Base-by-base conservation (phyloP, 345 rosid genomes). In the Citropsis articulata region DNA sequence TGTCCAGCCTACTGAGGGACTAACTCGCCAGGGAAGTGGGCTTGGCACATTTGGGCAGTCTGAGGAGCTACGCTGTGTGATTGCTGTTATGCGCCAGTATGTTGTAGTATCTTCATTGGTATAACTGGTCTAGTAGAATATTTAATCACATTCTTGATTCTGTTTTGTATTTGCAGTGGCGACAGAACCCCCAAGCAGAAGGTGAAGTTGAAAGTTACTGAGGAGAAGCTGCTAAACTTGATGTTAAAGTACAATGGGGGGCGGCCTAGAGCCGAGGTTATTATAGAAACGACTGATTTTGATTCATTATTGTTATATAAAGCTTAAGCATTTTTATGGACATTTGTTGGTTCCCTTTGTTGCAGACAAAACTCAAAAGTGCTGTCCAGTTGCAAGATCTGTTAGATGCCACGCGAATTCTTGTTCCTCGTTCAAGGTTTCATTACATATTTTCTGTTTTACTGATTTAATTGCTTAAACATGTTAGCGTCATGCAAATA, bases 141-240 rank as follows among this genome's bases (percentile, higher is more conserved):
- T 60, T 72, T 77, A 77, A 42, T 59, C 59, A 76, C 42, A 45
- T 78, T 19, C 69, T 73, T 42, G 28, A 28, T 75, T 59, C 18
- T 40, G 16, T 65, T 24, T 36, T 71, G 66, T 67, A 31, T 79
- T 82, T 56, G 71, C 90, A 96, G 99, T 77, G 99, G 99, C 81
- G 99, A 97, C 83, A 88, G 99, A 89, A 97, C 99, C 82, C 97
- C 99, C 79, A 97, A 97, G 87, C 99, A 97, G 86, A 97, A 97
- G 89, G 99, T 97, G 71, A 97, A 97, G 88, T 85, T 97, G 85
- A 97, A 89, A 86, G 98, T 97, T 74, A 94, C 99, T 4, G 99
- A 97, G 87, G 98, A 97, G 83, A 97, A 92, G 66, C 90, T 97
- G 73, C 83, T 97, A 78, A 97, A 92, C 80, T 91, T 97, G 86